These are phyloP conservation scores for Solanum hybrid DNA, from an alignment of 305 asterid species.

Conservation along the genomic window DNA sequence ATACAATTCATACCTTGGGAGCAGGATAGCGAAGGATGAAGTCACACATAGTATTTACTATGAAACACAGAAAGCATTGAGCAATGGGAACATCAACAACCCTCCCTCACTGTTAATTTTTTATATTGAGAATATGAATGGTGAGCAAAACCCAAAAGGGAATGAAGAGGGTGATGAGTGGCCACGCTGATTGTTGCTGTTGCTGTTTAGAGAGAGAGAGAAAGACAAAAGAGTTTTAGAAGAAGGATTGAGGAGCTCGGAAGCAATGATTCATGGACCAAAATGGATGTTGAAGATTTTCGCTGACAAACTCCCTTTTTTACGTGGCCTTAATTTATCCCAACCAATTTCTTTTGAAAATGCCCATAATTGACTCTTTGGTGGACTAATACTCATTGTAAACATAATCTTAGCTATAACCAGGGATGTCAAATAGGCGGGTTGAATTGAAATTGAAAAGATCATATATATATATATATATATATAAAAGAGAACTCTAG, in stretches of 20 bases:
- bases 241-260: background rate
- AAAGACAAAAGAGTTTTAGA: background rate
- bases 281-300: background rate
- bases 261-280: background rate
- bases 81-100: background rate
- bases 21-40: constrained; percentile 9
- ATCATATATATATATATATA: no score
- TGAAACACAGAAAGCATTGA: background rate
- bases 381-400: background rate
- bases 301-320: background rate
- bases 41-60: constrained; percentile 17
- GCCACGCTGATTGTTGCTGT: constrained; percentile 10
- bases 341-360: background rate
- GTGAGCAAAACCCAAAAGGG: background rate
- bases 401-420: background rate
- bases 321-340: background rate
- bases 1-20: constrained; percentile 18
- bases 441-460: no score
- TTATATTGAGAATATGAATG: background rate
- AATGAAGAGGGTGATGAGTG: constrained; percentile 5
- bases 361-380: background rate
- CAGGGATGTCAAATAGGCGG: no score
- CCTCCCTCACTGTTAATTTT: background rate
- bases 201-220: background rate
- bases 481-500: no score